Evolutionary conservation across 83 land plant species (phyloP), one percentile per base, ranked within the genome.

Genomic region (Isoetes engelmannii): DNA sequence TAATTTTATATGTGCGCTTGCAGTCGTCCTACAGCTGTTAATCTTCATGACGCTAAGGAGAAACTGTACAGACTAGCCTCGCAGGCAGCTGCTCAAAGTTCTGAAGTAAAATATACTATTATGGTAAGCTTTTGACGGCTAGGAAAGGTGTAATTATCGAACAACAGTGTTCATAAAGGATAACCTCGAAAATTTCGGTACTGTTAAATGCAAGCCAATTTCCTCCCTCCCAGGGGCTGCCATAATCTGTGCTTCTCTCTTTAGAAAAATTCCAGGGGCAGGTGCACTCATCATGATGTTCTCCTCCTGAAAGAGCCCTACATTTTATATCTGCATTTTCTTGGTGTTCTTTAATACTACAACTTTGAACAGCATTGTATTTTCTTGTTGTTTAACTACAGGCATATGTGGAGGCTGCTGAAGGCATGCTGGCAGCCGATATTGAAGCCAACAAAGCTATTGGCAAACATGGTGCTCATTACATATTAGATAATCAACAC

Each of bases 21-120:
- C 87, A 92, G 98, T 70, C 98, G 98, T 48, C 98, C 98, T 69
- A 93, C 98, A 68, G 98, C 98, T 65, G 98, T 93, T 45, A 93
- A 93, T 77, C 96, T 93, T 41, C 77, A 85, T 21, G 98, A 93
- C 81, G 98, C 98, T 77, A 92, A 92, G 5, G 68, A 70, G 41
- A 90, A 84, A 57, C 80, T 93, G 57, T 65, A 75, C 46, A 55
- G 77, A 13, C 47, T 82, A 45, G 69, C 85, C 43, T 43, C 28
- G 4, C 73, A 81, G 61, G 85, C 81, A 50, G 75, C 83, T 48
- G 70, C 72, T 3, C 50, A 72, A 54, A 42, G 77, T 61, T 72
- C 77, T 7, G 77, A 62, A 6, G 64, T 89, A 28, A 69, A 68
- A 5, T 51, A 57, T 66, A 79, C 89, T 59, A 84, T 89, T 73